Evolutionary conservation across 148 eudicot genomes (phyloP), one percentile per base, ranked within the genome.

Genomic region (Pharnaceum exiguum): DNA sequence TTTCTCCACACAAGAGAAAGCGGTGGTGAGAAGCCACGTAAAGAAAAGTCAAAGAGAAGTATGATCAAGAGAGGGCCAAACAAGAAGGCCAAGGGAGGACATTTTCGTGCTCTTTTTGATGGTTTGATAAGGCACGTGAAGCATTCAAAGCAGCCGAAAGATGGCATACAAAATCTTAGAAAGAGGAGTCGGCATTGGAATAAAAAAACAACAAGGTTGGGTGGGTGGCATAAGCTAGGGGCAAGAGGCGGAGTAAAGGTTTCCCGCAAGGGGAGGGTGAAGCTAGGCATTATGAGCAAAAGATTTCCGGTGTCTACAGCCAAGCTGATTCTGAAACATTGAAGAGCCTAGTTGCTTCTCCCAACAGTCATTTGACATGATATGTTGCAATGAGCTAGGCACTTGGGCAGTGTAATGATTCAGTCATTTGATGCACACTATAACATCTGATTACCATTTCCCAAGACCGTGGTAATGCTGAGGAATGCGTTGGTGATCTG

Each of bases 111-210:
- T 22, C 80, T 84, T 42, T 65, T 79, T 10, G 62, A 45, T 12
- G 79, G 88, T 44, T 25, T 87, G 21, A 44, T 79, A 71, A 79
- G 66, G 62, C 84, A 81, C 25, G 55, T 45, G 11, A 46, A 38
- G 59, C 83, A 68, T 45, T 67, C 90, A 0, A 79, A 77, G 44
- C 23, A 30, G 23, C 57, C 44, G 13, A 82, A 63, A 72, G 68
- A 46, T 5, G 23, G 35, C 27, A 49, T 18, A 1, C 43, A 18
- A 55, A 71, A 22, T 43, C 60, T 46, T 22, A 60, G 55, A 49
- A 48, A 45, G n/a, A n/a, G n/a, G 21, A 48, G 42, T 9, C 54
- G 19, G 5, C 68, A 32, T 43, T 38, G 55, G 18, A 29, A 62
- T 54, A 64, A 60, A 56, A 69, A 64, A 55, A 17, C 19, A 16